Conservation (phyloP, 2,329 filamentous ascomycete species). For the Calonectria multiphialidica region DNA sequence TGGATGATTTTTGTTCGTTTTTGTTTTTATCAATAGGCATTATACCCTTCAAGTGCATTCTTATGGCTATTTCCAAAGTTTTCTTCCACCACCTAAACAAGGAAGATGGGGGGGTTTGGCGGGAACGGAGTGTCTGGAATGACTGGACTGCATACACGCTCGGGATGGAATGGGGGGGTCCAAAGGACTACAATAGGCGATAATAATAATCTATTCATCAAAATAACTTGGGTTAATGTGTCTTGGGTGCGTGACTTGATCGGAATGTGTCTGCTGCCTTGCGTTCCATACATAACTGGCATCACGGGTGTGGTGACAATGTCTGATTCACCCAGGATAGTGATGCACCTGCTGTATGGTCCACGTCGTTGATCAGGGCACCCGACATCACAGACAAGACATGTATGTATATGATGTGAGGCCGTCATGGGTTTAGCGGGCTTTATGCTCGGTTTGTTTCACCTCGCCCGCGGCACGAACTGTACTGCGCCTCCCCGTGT, state of each 20-base stretch:
- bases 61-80: constrained; percentile 26
- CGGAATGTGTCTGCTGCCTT: background rate
- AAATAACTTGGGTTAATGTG: background rate
- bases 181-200: background rate
- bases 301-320: background rate
- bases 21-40: constrained; percentile 44
- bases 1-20: constrained; percentile 25
- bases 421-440: background rate
- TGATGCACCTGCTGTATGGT: background rate
- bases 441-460: background rate
- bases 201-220: constrained; percentile 21
- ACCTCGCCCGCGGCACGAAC: background rate
- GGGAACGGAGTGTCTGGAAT: background rate
- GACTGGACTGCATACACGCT: constrained; percentile 5
- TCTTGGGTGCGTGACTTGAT: background rate
- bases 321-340: background rate
- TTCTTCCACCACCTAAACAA: background rate
- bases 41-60: constrained; percentile 46
- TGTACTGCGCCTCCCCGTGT: background rate
- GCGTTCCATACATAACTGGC: background rate
- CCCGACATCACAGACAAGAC: background rate
- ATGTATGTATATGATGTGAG: background rate
- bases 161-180: constrained; percentile 5
- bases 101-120: background rate
- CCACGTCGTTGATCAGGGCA: background rate